Base-by-base conservation (phyloP, 2,329 filamentous ascomycete genomes). In the Monilinia fructicola region DNA sequence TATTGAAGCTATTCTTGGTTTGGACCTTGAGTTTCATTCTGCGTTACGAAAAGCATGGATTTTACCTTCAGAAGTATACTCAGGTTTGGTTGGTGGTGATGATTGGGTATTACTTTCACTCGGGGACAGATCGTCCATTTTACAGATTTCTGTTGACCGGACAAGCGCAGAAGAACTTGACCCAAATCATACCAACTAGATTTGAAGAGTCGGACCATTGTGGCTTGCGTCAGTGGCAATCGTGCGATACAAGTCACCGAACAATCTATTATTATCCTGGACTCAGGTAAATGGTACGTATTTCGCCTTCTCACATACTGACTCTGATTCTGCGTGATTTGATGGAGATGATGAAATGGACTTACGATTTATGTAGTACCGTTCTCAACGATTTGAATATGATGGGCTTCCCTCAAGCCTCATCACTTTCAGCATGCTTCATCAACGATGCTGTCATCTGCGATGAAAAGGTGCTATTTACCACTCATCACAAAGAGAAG, bases 1-100 rank as follows among this genome's bases (percentile, higher is more conserved):
- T 4, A 78, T 91, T 38, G 86, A 90, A 73, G 91, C 89, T 23
- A 86, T 84, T 66, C 85, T 91, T 70, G 86, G 84, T 1, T 73
- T 86, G 6, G 83, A 87, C 28, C 78, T 87, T 14, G 82, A 85
- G 28, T 83, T 81, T 54, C 78, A 78, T 10, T 78, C 79, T 9
- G 79, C 80, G 2, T 86, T 42, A 82, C 80, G 61, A 79, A 82
- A 82, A 58, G 82, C 80, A 21, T 89, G 86, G 85, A 78, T 82
- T 16, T 80, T 88, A 18, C 68, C 67, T n/a, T 64, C 69, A 60
- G 46, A 69, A 10, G 68, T 65, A 40, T 56, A 68, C 52, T 59
- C 62, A 4, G 38, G 48, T 42, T 61, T 67, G 2, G 69, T 69
- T 31, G 48, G 54, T 48, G 67, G 68, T 40, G 70, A 64, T n/a